phyloP scores from a whole-genome alignment of 371 early-diverging fungal species.

The Catenaria anguillulae region DNA sequence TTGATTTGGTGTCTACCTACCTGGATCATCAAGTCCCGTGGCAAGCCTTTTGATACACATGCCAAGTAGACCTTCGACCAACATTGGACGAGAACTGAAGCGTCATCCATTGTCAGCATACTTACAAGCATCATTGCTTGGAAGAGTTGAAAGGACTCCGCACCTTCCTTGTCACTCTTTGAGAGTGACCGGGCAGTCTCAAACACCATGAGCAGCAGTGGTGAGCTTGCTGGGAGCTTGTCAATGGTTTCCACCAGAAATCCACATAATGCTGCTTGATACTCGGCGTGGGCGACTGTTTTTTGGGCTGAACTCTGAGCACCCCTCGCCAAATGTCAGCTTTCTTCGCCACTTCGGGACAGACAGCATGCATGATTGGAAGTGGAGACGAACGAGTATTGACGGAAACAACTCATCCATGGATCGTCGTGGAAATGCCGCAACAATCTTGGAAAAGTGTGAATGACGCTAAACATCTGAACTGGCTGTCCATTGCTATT shows the following conservation, averaged over 20 bases:
- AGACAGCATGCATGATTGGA: no score
- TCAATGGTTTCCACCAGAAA: background rate
- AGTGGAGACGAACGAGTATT: no score
- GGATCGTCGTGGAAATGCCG: conserved; percentile 11
- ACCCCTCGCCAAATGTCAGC: no score
- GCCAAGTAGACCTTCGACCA: conserved; percentile 2
- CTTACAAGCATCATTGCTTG: no score
- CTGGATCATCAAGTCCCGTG: conserved; percentile 14
- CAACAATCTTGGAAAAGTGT: conserved; percentile 10
- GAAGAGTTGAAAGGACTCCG: background rate
- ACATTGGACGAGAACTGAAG: background rate
- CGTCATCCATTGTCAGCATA: no score
- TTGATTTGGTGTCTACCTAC: no score
- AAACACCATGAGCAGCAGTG: background rate
- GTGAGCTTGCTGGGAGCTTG: background rate
- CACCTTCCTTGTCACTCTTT: background rate
- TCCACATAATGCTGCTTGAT: background rate
- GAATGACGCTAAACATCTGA: background rate
- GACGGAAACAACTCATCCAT: conserved; percentile 15
- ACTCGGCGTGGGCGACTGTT: background rate
- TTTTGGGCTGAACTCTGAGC: no score
- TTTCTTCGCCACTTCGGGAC: no score
- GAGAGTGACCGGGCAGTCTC: background rate
- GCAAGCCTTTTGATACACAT: conserved; percentile 7
- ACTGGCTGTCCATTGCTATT: conserved; percentile 1